A percentile compares a stretch with the other conserved stretches of the same genome.
phyloP scores from a whole-genome alignment of 768 basidiomycete species.

The Podaxis mareebaensis region DNA sequence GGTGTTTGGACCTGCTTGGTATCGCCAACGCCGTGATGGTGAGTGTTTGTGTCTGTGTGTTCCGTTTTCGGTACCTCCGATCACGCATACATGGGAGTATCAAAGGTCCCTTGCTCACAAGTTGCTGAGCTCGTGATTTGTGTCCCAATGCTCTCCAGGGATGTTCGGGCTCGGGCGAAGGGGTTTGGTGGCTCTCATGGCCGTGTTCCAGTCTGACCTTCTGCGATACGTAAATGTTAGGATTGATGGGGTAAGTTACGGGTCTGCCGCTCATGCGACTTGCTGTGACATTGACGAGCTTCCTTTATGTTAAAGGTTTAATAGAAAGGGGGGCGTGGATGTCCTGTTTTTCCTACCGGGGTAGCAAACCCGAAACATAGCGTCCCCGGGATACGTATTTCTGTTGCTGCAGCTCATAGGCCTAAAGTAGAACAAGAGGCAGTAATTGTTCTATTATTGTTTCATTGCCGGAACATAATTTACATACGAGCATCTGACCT shows the following conservation, averaged over 20 bases:
- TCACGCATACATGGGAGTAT: background rate
- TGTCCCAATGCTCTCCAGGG: too few relatives aligned
- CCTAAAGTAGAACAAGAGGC: background rate
- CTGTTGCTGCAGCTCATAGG: background rate
- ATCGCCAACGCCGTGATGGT: background rate
- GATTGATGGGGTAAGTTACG: too few relatives aligned
- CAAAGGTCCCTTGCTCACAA: too few relatives aligned
- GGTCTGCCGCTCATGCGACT: too few relatives aligned
- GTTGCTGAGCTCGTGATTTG: too few relatives aligned
- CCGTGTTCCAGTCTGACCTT: too few relatives aligned
- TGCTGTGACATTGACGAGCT: too few relatives aligned
- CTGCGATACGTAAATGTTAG: too few relatives aligned
- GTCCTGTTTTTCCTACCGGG: background rate
- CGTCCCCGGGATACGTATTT: background rate
- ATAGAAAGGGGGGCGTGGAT: too few relatives aligned
- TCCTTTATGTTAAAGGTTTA: too few relatives aligned
- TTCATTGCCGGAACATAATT: background rate
- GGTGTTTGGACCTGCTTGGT: conserved; percentile 3
- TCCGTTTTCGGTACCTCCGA: background rate
- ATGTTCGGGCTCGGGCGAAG: too few relatives aligned
- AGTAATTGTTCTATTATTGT: background rate
- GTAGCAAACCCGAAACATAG: background rate
- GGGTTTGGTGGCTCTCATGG: too few relatives aligned
- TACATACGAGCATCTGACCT: background rate
- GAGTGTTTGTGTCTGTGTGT: background rate